phyloP scores from a whole-genome alignment of 2,329 filamentous ascomycete species.

The Ilyonectria mors-panacis region DNA sequence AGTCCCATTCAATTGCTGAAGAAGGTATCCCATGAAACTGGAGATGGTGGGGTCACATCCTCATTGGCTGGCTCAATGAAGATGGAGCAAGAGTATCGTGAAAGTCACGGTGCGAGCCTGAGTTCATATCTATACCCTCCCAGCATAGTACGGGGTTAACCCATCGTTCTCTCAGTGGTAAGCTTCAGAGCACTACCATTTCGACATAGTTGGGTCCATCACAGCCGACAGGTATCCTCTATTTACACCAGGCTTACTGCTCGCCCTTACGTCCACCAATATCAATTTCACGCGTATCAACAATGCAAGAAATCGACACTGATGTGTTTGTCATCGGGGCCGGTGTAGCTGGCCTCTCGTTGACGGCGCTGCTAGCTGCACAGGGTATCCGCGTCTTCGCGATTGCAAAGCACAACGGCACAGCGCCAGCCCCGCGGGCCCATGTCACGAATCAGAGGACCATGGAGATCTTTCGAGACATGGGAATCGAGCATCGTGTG shows the following conservation, averaged over 20 bases:
- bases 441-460: constrained; percentile 34
- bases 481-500: constrained; percentile 26
- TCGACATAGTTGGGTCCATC: not conserved
- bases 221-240: not conserved
- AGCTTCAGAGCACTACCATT: not conserved
- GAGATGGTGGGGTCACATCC: not conserved
- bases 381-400: constrained; percentile 17
- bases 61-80: not conserved
- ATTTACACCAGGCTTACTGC: no score
- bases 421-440: constrained; percentile 28
- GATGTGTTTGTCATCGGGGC: constrained; percentile 32
- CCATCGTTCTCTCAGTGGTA: not conserved
- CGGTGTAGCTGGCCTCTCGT: constrained; percentile 26
- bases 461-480: constrained; percentile 34
- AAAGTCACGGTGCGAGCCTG: not conserved
- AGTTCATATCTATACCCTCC: not conserved
- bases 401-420: constrained; percentile 34
- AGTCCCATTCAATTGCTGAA: not conserved
- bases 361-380: constrained; percentile 22
- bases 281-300: not conserved
- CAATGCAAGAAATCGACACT: constrained; percentile 25
- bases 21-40: not conserved
- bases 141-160: not conserved
- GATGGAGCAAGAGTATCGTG: not conserved
- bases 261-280: no score